Evolutionary conservation across 2,329 filamentous ascomycete species (phyloP).

Genomic region (Alternaria triticimaculans): DNA sequence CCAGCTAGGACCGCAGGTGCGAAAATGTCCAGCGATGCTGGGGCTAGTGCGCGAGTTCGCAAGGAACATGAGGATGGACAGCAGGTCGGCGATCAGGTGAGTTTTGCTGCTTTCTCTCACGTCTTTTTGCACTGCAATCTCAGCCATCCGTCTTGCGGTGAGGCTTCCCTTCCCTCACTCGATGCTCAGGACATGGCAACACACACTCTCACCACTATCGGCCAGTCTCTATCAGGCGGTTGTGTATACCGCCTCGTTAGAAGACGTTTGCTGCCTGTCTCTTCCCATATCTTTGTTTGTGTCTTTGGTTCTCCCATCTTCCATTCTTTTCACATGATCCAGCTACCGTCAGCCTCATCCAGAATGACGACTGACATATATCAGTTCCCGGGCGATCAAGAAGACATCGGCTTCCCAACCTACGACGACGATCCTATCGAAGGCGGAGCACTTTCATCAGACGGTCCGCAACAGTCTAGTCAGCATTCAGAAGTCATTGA

Average conservation of each 20-base stretch:
- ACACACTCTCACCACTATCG: constrained; percentile 4
- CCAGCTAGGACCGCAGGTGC: constrained; percentile 15
- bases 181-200: not conserved
- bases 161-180: not conserved
- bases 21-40: constrained; percentile 38
- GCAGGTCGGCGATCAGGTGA: constrained; percentile 45
- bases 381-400: constrained; percentile 32
- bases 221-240: not conserved
- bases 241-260: no score
- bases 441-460: constrained; percentile 33
- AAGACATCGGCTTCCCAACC: constrained; percentile 42
- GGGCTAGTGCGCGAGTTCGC: constrained; percentile 50
- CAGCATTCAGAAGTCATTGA: constrained; percentile 32
- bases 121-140: constrained; percentile 1
- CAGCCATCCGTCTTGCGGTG: not conserved
- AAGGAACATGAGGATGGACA: constrained; percentile 53
- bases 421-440: constrained; percentile 46
- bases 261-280: not conserved
- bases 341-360: no score
- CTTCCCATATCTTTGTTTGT: not conserved
- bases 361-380: constrained; percentile 19
- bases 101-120: constrained; percentile 24
- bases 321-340: not conserved
- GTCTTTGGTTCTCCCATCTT: not conserved
- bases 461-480: constrained; percentile 8